Conservation (phyloP, 352 stramenopile species). For the Phytopythium aichiense region DNA sequence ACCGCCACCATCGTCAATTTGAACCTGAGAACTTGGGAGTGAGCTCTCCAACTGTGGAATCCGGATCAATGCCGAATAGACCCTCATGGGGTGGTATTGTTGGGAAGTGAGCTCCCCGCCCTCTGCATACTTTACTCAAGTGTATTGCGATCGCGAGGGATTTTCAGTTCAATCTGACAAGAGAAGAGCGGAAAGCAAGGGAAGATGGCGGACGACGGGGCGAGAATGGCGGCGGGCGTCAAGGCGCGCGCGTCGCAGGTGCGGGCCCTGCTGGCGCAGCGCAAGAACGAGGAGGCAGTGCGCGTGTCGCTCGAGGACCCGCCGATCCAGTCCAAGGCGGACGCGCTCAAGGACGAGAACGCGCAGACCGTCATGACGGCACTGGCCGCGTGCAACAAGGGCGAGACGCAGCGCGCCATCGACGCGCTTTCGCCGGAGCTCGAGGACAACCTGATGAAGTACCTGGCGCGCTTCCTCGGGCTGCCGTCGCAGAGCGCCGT, state of each 20-base stretch:
- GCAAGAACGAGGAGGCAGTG: slow-evolving; percentile 81
- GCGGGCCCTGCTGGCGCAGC: slow-evolving; percentile 65
- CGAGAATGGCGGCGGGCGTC: slow-evolving; percentile 46
- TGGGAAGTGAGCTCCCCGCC: not conserved
- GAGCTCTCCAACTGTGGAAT: too few relatives aligned
- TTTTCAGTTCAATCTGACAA: slow-evolving; percentile 6
- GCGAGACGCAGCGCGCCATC: slow-evolving; percentile 80
- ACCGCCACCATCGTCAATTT: not conserved
- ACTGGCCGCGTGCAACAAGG: slow-evolving; percentile 82
- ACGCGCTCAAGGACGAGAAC: slow-evolving; percentile 68
- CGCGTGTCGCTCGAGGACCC: slow-evolving; percentile 66
- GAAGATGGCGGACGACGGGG: slow-evolving; percentile 60
- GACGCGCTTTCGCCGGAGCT: slow-evolving; percentile 60
- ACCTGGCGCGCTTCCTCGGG: slow-evolving; percentile 78
- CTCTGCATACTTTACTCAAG: not conserved
- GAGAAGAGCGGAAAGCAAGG: not conserved
- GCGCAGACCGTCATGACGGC: slow-evolving; percentile 73
- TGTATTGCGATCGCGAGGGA: not conserved
- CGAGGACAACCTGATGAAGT: slow-evolving; percentile 89
- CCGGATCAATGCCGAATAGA: too few relatives aligned
- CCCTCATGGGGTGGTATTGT: not conserved
- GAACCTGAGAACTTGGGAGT: too few relatives aligned
- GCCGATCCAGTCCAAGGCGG: slow-evolving; percentile 56
- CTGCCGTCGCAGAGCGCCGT: slow-evolving; percentile 70
- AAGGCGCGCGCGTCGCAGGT: slow-evolving; percentile 59